Conservation (phyloP, 208 protist genomes). For the Polymyxa betae region DNA sequence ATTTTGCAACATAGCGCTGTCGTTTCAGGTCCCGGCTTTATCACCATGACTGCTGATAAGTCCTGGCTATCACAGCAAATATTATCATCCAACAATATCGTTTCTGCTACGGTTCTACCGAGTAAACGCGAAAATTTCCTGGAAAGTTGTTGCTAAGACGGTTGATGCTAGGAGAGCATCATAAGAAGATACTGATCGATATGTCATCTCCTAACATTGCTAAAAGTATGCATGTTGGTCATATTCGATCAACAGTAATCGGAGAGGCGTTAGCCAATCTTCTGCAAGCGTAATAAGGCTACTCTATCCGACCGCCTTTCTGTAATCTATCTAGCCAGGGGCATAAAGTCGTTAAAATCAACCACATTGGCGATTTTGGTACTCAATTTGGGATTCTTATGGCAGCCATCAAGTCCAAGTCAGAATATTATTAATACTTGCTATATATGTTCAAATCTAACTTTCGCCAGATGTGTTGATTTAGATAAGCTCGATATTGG, state of each 20-base stretch:
- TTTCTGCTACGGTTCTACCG: not conserved
- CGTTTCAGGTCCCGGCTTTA: not conserved
- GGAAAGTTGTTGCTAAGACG: not conserved
- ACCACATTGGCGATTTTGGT: constrained; percentile 98
- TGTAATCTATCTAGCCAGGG: too few species aligned
- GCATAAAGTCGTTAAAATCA: constrained; percentile 89
- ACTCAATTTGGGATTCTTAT: constrained; percentile 98
- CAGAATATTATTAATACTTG: not conserved
- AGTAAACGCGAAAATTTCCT: not conserved
- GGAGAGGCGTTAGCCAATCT: constrained; percentile 89
- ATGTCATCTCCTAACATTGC: constrained; percentile 86
- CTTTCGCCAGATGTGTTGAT: not conserved
- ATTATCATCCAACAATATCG: not conserved
- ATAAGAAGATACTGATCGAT: not conserved
- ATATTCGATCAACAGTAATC: constrained; percentile 95
- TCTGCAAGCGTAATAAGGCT: too few species aligned
- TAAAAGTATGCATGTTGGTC: constrained; percentile 98
- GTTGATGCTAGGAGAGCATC: not conserved
- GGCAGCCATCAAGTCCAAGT: constrained; percentile 63
- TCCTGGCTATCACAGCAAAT: not conserved
- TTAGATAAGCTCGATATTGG: constrained; percentile 39
- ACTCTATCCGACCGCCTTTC: too few species aligned
- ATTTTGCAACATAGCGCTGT: too few species aligned
- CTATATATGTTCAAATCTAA: not conserved
- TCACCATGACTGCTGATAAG: not conserved